A percentile compares a stretch with the other conserved stretches of the same genome.
Conservation (phyloP, 441 rosid species). For the Cnidoscolus chayamansa region DNA sequence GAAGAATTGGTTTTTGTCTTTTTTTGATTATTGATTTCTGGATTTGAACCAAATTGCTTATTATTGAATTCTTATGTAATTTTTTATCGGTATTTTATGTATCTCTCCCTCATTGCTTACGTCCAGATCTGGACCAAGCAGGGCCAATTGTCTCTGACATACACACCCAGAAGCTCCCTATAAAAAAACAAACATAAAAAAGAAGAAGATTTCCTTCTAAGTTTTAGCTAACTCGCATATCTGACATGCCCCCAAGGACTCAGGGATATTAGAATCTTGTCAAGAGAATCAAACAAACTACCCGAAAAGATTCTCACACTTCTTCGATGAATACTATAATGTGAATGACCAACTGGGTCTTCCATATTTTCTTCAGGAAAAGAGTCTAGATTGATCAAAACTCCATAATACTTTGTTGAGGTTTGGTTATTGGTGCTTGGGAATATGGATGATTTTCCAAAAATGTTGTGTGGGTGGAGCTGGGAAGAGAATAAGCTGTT, state of each 20-base stretch:
- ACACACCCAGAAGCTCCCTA: neutral
- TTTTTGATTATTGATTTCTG: constrained; percentile 35
- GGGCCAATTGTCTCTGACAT: constrained; percentile 31
- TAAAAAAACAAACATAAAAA: constrained; percentile 19
- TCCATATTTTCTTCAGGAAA: constrained; percentile 25
- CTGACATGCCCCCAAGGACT: constrained; percentile 31
- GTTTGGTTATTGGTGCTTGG: neutral
- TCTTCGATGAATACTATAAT: constrained; percentile 36
- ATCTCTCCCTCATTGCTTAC: constrained; percentile 21
- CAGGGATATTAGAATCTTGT: constrained; percentile 34
- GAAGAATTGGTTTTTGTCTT: constrained; percentile 34
- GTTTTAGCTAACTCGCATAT: constrained; percentile 10
- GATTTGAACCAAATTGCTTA: constrained; percentile 28
- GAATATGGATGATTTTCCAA: constrained; percentile 39
- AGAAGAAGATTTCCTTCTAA: constrained; percentile 22
- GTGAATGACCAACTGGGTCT: constrained; percentile 28
- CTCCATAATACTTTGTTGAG: neutral
- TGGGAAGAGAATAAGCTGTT: constrained; percentile 78
- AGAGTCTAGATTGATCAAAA: constrained; percentile 7
- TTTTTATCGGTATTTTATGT: neutral
- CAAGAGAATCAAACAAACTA: constrained; percentile 31
- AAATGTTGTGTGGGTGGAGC: constrained; percentile 50
- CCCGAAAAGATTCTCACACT: constrained; percentile 26
- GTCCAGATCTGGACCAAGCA: constrained; percentile 28
- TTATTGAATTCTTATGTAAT: constrained; percentile 11